These are phyloP conservation scores for Kluyveromyces marxianus DNA, from an alignment of 1,139 yeast species.

Conservation along the genomic window DNA sequence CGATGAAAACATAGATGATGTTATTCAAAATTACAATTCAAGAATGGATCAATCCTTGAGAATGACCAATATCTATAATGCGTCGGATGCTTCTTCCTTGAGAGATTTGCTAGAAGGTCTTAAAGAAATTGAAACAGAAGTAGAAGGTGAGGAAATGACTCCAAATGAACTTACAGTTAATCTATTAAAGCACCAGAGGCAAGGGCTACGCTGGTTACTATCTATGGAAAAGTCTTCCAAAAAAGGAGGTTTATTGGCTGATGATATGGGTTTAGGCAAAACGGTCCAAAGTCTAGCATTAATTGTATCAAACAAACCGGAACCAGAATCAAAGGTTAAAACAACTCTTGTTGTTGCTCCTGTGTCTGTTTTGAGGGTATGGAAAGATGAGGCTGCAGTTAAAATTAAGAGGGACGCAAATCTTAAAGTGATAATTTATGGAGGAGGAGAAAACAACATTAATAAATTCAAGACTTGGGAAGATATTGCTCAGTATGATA, in stretches of 20 bases:
- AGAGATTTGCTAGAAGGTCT: constrained; percentile 56
- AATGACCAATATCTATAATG: constrained; percentile 28
- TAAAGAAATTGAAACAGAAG: constrained; percentile 48
- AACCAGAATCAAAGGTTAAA: constrained; percentile 33
- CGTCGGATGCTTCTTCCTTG: constrained; percentile 42
- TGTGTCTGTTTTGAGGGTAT: constrained; percentile 72
- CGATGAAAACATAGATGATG: constrained; percentile 7
- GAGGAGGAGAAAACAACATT: constrained; percentile 38
- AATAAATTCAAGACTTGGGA: constrained; percentile 38
- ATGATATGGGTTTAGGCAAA: constrained; percentile 93
- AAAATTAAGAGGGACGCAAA: constrained; percentile 45
- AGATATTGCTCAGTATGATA: constrained; percentile 53
- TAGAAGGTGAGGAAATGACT: constrained; percentile 51
- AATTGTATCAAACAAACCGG: constrained; percentile 45
- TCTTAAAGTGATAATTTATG: constrained; percentile 51
- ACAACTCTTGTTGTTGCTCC: constrained; percentile 81
- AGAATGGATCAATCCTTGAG: constrained; percentile 8
- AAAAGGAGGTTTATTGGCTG: constrained; percentile 80
- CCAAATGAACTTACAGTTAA: constrained; percentile 63
- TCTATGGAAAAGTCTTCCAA: constrained; percentile 54
- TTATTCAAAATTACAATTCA: constrained; percentile 3
- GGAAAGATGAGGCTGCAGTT: constrained; percentile 69
- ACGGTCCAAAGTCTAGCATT: constrained; percentile 76
- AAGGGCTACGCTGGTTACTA: constrained; percentile 77
- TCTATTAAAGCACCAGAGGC: constrained; percentile 74